Evolutionary conservation across 1,284 basidiomycete genomes (phyloP), one percentile per base, ranked within the genome.

Genomic region (Exsudoporus floridanus): DNA sequence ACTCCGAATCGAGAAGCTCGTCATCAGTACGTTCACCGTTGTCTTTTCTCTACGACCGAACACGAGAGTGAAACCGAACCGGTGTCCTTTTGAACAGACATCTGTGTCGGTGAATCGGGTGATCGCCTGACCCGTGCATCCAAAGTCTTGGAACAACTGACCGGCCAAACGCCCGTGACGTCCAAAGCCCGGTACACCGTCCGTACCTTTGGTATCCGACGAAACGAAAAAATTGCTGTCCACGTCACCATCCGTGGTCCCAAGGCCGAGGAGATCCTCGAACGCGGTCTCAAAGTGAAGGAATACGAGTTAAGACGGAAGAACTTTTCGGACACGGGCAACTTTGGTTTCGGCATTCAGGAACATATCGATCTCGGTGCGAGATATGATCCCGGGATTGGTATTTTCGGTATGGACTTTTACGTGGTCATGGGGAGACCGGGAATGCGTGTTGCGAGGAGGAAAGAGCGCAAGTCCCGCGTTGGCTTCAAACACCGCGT

Each of bases 131-230:
- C 97, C 64, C 92, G 97, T 80, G 96, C 96, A 57, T 94, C 96
- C 75, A 99, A 99, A 81, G 96, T 99, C 64, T 83, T 99, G 70
- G 97, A 99, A 79, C 97, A 99, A 79, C 89, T 99, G 60, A 99
- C 96, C 65, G 97, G 96, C 71, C 96, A 99, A 83, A 94, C 96
- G 54, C 96, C 97, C 70, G 96, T 99, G 66, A 98, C 96, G 67
- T 97, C 94, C 75, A 99, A 98, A 85, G 96, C 96, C 60, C 93
- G 96, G 67, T 99, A 97, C 91, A 99, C 97, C 69, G 94, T 99
- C 77, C 94, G 96, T 70, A 92, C 92, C 54, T 99, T 99, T 81
- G 91, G 93, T 74, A 99, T 99, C 82, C 92, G 97, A 74, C 92
- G 96, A 81, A 99, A 99, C 84, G 97, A 99, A 81, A 98, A 99